Conservation (phyloP, 495 filamentous ascomycete genomes). For the Lasiosphaeria hispida region DNA sequence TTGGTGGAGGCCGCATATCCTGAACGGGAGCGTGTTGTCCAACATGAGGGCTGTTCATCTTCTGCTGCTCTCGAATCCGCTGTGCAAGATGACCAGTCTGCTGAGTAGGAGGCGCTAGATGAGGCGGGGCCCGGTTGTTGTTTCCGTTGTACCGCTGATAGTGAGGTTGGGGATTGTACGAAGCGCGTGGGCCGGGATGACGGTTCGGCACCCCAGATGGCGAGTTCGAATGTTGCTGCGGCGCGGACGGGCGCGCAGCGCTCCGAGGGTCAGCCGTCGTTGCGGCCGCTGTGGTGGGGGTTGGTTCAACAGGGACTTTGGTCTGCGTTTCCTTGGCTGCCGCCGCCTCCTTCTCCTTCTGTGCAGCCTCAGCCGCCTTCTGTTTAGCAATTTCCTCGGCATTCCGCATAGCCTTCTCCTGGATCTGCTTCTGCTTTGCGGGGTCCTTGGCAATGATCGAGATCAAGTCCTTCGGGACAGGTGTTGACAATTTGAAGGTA, state of each 20-base stretch:
- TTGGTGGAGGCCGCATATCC: constrained; percentile 50
- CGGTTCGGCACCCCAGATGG: constrained; percentile 34
- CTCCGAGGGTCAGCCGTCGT: constrained; percentile 29
- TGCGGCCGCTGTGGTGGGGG: constrained; percentile 21
- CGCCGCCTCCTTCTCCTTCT: constrained; percentile 40
- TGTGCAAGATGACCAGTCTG: constrained; percentile 38
- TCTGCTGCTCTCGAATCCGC: constrained; percentile 49
- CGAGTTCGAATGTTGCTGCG: constrained; percentile 30
- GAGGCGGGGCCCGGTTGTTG: constrained; percentile 38
- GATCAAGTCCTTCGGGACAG: constrained; percentile 87
- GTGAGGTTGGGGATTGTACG: constrained; percentile 31
- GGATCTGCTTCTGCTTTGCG: constrained; percentile 84
- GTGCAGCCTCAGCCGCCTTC: constrained; percentile 35
- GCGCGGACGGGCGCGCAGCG: constrained; percentile 27
- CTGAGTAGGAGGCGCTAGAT: constrained; percentile 34
- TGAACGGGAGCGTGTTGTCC: constrained; percentile 35
- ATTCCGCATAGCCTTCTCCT: constrained; percentile 75
- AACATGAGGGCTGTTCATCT: constrained; percentile 38
- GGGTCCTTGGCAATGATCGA: constrained; percentile 95
- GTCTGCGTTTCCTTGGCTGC: constrained; percentile 34
- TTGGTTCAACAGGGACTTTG: constrained; percentile 30
- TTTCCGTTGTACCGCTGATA: constrained; percentile 30
- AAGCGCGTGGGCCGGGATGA: constrained; percentile 30
- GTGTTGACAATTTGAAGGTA: constrained; percentile 89
- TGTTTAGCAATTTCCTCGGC: constrained; percentile 55